phyloP scores from a whole-genome alignment of 805 yeast genomes.

The Metschnikowia hibisci region DNA sequence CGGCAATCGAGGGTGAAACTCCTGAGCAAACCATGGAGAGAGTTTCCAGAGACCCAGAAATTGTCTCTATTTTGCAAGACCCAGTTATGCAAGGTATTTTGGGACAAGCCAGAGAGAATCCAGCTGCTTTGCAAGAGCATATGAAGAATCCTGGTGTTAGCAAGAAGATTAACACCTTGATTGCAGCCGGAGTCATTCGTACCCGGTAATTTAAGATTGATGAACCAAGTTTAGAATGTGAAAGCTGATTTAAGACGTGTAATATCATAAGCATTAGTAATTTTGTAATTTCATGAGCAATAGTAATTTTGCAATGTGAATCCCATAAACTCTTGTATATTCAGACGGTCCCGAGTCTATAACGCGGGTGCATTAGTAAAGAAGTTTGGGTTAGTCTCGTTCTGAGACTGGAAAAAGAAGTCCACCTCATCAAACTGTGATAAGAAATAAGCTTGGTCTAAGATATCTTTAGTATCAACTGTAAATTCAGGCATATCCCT shows the following conservation, averaged over 20 bases:
- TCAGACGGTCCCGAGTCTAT: background rate
- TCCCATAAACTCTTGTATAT: background rate
- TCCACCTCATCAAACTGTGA: constrained; percentile 4
- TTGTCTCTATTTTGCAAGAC: constrained; percentile 81
- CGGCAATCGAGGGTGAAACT: constrained; percentile 80
- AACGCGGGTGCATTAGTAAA: background rate
- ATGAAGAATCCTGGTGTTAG: constrained; percentile 94
- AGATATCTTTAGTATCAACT: background rate
- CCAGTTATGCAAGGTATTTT: constrained; percentile 95
- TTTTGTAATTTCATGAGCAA: no score
- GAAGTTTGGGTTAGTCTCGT: background rate
- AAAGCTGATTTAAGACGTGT: no score
- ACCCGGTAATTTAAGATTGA: constrained; percentile 52
- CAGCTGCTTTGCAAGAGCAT: constrained; percentile 95
- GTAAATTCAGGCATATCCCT: background rate
- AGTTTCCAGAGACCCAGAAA: constrained; percentile 90
- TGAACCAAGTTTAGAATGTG: background rate
- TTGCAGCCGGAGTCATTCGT: constrained; percentile 96
- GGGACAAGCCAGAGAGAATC: constrained; percentile 90
- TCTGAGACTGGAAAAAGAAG: constrained; percentile 1
- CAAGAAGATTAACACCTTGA: constrained; percentile 80
- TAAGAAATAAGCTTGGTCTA: background rate
- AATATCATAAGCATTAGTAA: no score
- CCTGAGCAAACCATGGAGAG: constrained; percentile 93
- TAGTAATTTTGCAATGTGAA: no score